A percentile compares a stretch with the other conserved stretches of the same genome.
phyloP scores from a whole-genome alignment of 495 filamentous ascomycete genomes.

The Staphylotrichum longicolle region DNA sequence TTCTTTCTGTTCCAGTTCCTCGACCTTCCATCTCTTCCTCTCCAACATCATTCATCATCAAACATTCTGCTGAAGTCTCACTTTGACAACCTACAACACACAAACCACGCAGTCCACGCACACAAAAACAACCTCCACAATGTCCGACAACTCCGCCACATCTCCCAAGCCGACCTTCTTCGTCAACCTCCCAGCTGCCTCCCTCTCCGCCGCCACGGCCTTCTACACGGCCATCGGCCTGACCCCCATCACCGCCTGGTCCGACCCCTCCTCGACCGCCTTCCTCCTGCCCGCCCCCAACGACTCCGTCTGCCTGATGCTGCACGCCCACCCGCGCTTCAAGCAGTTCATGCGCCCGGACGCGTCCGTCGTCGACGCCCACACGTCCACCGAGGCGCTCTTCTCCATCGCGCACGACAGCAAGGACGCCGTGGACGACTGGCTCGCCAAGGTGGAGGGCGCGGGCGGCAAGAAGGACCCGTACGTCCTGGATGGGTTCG shows the following conservation, averaged over 20 bases:
- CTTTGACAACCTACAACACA: neutral
- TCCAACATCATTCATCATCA: no score
- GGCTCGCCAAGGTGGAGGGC: conserved; percentile 18
- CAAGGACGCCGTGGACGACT: conserved; percentile 20
- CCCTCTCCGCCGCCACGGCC: conserved; percentile 8
- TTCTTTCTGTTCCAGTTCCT: no score
- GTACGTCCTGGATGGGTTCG: conserved; percentile 21
- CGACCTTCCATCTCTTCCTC: no score
- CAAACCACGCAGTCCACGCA: neutral
- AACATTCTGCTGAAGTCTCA: neutral
- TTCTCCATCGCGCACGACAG: conserved; percentile 13
- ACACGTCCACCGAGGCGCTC: conserved; percentile 21
- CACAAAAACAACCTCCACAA: neutral
- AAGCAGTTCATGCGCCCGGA: conserved; percentile 23
- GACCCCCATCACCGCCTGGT: conserved; percentile 18
- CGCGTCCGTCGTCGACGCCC: conserved; percentile 18
- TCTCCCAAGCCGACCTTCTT: conserved; percentile 21
- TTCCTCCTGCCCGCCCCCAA: conserved; percentile 25
- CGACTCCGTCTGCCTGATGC: conserved; percentile 23
- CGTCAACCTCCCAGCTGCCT: conserved; percentile 23
- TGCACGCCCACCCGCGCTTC: conserved; percentile 24
- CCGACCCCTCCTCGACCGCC: conserved; percentile 16
- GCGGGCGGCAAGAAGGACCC: conserved; percentile 27
- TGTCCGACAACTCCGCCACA: neutral
- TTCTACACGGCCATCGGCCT: conserved; percentile 27